phyloP scores from a whole-genome alignment of 1,139 yeast genomes.

The Geotrichum fermentans region DNA sequence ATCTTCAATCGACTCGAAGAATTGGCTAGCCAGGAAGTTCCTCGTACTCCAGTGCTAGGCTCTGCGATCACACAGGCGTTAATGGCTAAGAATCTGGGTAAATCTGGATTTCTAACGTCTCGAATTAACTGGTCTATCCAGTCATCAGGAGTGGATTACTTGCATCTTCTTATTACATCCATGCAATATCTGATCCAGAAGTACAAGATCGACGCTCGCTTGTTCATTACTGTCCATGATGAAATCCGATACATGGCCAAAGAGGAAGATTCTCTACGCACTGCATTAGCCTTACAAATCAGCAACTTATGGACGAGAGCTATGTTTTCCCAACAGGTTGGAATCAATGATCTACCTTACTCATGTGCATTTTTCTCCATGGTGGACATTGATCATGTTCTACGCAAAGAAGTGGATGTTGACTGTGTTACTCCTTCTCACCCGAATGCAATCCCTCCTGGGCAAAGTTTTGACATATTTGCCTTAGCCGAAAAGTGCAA shows the following conservation, averaged over 20 bases:
- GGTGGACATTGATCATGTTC: constrained; percentile 81
- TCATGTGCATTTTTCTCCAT: constrained; percentile 94
- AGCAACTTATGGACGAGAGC: constrained; percentile 95
- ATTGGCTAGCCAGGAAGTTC: constrained; percentile 78
- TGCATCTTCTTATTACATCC: constrained; percentile 76
- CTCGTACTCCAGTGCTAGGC: constrained; percentile 87
- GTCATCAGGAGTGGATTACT: constrained; percentile 94
- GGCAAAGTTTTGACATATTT: constrained; percentile 66
- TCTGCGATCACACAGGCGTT: constrained; percentile 90
- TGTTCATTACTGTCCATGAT: constrained; percentile 89
- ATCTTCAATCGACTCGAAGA: constrained; percentile 84
- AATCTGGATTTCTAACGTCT: constrained; percentile 72
- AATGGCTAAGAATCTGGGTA: constrained; percentile 57
- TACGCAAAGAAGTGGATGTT: constrained; percentile 83
- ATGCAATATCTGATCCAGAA: constrained; percentile 75
- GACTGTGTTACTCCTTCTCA: constrained; percentile 91
- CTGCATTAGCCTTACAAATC: constrained; percentile 79
- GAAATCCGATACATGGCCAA: constrained; percentile 79
- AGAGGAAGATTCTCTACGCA: constrained; percentile 66
- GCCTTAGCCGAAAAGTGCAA: constrained; percentile 43
- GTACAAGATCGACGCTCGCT: constrained; percentile 69
- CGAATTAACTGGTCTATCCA: constrained; percentile 97
- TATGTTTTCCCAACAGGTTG: constrained; percentile 89
- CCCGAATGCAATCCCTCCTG: constrained; percentile 64
- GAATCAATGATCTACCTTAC: constrained; percentile 85